Evolutionary conservation across 2,329 filamentous ascomycete genomes (phyloP), one percentile per base, ranked within the genome.

Genomic region (Neonectria sp.): DNA sequence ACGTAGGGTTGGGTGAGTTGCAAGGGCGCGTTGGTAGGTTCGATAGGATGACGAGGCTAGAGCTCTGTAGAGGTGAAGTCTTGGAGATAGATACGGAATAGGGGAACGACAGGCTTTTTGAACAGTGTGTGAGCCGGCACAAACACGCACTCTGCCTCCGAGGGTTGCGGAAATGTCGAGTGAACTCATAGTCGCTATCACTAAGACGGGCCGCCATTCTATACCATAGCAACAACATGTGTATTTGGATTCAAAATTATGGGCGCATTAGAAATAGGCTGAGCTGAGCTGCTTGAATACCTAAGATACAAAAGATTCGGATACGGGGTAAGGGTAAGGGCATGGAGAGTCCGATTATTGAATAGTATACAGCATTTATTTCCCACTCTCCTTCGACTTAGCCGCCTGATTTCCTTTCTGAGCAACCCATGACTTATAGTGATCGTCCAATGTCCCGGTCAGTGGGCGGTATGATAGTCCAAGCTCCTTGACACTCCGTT

Each of bases 401-500:
- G n/a, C 7, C 7, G 6, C n/a, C n/a, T 45, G 17, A 17, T 45
- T 45, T 45, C 17, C 43, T 45, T 21, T 45, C 43, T 45, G 43
- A 24, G 43, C 43, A 45, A 45, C 43, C 43, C 43, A 45, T 24
- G 43, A 45, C 43, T 45, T 21, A 45, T 45, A 45, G 17, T 45
- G 43, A 45, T 45, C 43, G 43, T 45, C 43, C 17, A 45, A 45
- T 45, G 43, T 45, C 43, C 21, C 43, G 43, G 43, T 45, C 43
- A 45, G 43, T 45, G 43, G 43, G 15, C 43, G 43, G 17, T 45
- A 45, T 24, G 43, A 45, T 21, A 45, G 15, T 6, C 43, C 43
- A 45, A 45, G 43, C 43, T 45, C 43, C 17, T 45, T 45, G 17
- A 45, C 11, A n/a, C 43, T n/a, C 17, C 43, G 6, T 45, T 45